phyloP scores from a whole-genome alignment of 805 yeast genomes.

The Kregervanrija delftensis region DNA sequence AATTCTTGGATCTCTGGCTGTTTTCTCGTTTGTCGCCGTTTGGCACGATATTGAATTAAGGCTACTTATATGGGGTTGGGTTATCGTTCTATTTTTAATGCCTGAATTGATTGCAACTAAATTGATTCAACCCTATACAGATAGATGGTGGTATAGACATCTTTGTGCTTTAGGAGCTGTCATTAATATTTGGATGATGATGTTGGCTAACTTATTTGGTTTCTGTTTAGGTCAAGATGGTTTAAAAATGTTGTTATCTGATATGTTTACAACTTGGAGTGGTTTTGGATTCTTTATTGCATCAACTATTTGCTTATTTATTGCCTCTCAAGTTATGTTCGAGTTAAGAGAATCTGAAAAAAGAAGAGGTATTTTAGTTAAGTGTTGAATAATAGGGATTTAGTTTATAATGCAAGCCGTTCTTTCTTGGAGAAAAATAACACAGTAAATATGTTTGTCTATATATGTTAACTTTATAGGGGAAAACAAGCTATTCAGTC shows the following conservation, averaged over 20 bases:
- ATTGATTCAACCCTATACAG: constrained; percentile 25
- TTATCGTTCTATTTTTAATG: constrained; percentile 73
- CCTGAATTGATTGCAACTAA: constrained; percentile 74
- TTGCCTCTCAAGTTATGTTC: constrained; percentile 90
- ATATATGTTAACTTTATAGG: neutral
- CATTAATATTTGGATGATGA: constrained; percentile 92
- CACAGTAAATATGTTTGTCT: neutral
- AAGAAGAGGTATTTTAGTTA: constrained; percentile 73
- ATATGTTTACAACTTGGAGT: constrained; percentile 62
- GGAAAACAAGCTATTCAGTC: neutral
- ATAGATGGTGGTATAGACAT: constrained; percentile 68
- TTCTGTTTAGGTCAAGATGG: constrained; percentile 93
- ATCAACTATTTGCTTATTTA: constrained; percentile 63
- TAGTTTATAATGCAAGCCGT: neutral
- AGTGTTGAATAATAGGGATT: constrained; percentile 41
- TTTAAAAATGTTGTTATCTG: constrained; percentile 52
- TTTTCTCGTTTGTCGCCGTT: constrained; percentile 90
- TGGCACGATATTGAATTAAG: constrained; percentile 97
- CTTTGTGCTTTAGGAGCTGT: constrained; percentile 86
- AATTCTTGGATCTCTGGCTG: constrained; percentile 70
- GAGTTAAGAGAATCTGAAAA: constrained; percentile 83
- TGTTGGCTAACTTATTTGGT: constrained; percentile 92
- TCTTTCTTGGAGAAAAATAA: neutral
- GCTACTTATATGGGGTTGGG: constrained; percentile 93
- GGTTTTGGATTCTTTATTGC: constrained; percentile 61